Evolutionary conservation across 2,329 filamentous ascomycete genomes (phyloP).

Genomic region (Stemphylium beticola): DNA sequence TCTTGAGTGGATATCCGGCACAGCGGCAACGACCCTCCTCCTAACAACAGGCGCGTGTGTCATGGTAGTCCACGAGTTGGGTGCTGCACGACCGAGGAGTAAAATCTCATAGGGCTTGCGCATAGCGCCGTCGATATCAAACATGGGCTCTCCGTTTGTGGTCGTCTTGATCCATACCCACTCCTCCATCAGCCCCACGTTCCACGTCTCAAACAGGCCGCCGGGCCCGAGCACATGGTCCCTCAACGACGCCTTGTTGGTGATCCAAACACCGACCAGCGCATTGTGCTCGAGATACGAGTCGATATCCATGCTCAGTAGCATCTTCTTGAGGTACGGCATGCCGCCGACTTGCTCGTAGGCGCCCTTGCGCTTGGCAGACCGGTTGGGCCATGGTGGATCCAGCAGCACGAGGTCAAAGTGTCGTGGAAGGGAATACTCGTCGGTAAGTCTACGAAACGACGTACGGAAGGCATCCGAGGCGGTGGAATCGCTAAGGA

Average conservation of each 20-base stretch:
- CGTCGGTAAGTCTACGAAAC: constrained; percentile 46
- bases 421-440: constrained; percentile 51
- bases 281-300: constrained; percentile 42
- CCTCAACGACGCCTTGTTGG: constrained; percentile 68
- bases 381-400: constrained; percentile 83
- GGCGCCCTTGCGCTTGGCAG: constrained; percentile 66
- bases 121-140: constrained; percentile 65
- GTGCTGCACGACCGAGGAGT: constrained; percentile 60
- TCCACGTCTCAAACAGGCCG: constrained; percentile 71
- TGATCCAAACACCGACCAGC: constrained; percentile 76
- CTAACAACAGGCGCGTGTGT: constrained; percentile 40
- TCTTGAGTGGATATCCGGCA: constrained; percentile 78
- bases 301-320: constrained; percentile 56
- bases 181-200: constrained; percentile 68
- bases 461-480: constrained; percentile 46
- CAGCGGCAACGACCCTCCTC: constrained; percentile 68
- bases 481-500: constrained; percentile 56
- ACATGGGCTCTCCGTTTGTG: constrained; percentile 67
- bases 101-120: constrained; percentile 79
- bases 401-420: constrained; percentile 77
- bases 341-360: constrained; percentile 56
- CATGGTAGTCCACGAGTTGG: constrained; percentile 33
- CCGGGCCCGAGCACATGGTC: constrained; percentile 61
- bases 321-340: constrained; percentile 54
- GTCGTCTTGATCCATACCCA: constrained; percentile 85